Base-by-base conservation (phyloP, 768 basidiomycete species). In the Antrodiella citrinella region DNA sequence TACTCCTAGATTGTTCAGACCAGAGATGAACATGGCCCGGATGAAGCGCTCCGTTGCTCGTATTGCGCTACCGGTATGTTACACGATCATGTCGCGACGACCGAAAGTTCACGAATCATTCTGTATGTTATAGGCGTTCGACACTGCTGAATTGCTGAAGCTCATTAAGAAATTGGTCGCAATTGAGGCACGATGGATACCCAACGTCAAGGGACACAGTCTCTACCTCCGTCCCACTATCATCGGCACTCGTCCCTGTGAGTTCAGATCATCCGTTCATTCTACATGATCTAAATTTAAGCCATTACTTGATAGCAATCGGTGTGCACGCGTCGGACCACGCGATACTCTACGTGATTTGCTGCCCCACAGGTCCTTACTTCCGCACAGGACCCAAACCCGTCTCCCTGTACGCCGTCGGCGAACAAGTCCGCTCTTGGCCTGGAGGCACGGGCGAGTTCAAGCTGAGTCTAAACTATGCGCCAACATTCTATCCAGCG, bases 191-290 rank as follows among this genome's bases (percentile, higher is more conserved):
- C 78, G 84, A 10, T 96, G 93, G 92, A 90, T 96, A 25, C 93
- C 92, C 2, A 67, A 70, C 1, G 65, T 71, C 11, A 72, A 78
- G 1, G 91, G 86, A 12, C 80, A 89, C 65, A 89, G 85, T 51
- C 71, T 97, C 26, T 97, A 95, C 71, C 78, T 96, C 56, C 83
- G 93, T 43, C 86, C 90, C 20, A 91, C 83, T 4, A 67, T 89
- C 60, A 85, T 76, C 51, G 74, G 69, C 19, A 74, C 73, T 1
- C 66, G 72, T 7, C 51, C 70, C 22, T 61, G 71, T 70, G 55
- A n/a, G 62, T 54, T 9, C 9, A 46, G 12, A 45, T 23, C 38
- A 23, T 22, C 25, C 44, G 35, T 41, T 48, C 35, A 26, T 23
- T 22, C 18, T 41, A 23, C 44, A 26, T 49, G 26, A 39, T 19